Evolutionary conservation across 768 basidiomycete genomes (phyloP), one percentile per base, ranked within the genome.

Genomic region (Podaxis rugospora): DNA sequence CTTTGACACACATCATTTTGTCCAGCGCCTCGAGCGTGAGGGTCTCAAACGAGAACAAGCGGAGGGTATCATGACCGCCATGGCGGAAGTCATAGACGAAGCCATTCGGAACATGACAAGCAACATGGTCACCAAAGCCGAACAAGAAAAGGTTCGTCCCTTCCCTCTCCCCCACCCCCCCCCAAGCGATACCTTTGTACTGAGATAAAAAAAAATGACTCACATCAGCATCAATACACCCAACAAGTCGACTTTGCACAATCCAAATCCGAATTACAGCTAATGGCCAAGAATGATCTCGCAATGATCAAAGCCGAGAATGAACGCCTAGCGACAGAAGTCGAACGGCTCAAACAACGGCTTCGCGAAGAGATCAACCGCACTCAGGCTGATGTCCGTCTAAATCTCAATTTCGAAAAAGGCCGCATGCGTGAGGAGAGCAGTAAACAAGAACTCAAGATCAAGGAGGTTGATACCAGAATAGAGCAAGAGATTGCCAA

Each of bases 51-150:
- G 93, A 16, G 86, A 86, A 21, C 96, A 98, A 75, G 95, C 96
- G 0, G 94, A 98, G 71, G 96, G 97, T 2, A 91, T 99, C 70
- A 97, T 98, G 95, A 82, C 88, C 50, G 93, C 95, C 6, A 91
- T 99, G 84, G 92, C 94, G 11, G 93, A 95, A 67, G 95, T 98
- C 63, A 94, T 99, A 40, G 93, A 97, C 73, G 97, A 99, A 79
- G 95, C 93, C 70, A 88, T 98, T 42, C 83, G 89, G 63, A 96
- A 95, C 69, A 95, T 99, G 93, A 92, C 93, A 40, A 88, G 86
- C 66, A 94, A 93, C 67, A 91, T 98, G 88, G 96, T 98, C 62
- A 94, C 92, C 4, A 94, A 93, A 72, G 88, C 93, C 0, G 93
- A 97, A 66, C 94, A 97, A 71, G 96, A 98, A 75, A 98, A 98